Conservation (phyloP, 768 basidiomycete genomes). For the Boletus subcaerulescens region DNA sequence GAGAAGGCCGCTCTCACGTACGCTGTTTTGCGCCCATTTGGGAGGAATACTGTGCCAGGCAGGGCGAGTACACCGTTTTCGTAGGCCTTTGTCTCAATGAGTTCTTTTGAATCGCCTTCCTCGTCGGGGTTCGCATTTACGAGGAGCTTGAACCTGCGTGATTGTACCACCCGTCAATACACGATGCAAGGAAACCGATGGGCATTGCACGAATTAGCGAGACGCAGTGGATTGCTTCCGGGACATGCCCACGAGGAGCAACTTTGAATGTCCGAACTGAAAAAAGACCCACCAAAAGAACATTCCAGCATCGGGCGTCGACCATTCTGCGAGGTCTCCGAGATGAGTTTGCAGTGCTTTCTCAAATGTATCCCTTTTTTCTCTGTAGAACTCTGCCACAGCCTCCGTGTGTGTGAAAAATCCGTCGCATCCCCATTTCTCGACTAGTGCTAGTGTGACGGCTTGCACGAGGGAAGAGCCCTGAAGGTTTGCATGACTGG, state of each 20-base stretch:
- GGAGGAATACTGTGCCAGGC: slow-evolving; percentile 81
- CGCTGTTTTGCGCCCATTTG: slow-evolving; percentile 62
- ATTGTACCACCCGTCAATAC: slow-evolving; percentile 16
- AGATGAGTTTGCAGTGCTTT: slow-evolving; percentile 71
- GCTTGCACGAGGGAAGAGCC: slow-evolving; percentile 61
- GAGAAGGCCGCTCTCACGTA: slow-evolving; percentile 87
- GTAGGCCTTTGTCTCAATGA: slow-evolving; percentile 75
- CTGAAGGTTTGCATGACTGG: slow-evolving; percentile 65
- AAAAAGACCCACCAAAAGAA: slow-evolving; percentile 69
- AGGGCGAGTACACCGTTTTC: slow-evolving; percentile 85
- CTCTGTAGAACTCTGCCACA: slow-evolving; percentile 73
- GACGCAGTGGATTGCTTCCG: slow-evolving; percentile 7
- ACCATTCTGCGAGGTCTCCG: slow-evolving; percentile 73
- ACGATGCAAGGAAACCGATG: slow-evolving; percentile 8
- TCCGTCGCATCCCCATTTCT: slow-evolving; percentile 73
- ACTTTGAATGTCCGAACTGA: slow-evolving; percentile 9
- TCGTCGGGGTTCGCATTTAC: slow-evolving; percentile 34
- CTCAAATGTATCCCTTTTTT: slow-evolving; percentile 77
- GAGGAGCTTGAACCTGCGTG: slow-evolving; percentile 65
- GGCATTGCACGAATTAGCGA: background rate
- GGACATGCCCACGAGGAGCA: slow-evolving; percentile 3
- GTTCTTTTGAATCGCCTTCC: slow-evolving; percentile 64
- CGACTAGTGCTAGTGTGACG: slow-evolving; percentile 54
- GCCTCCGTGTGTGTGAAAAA: slow-evolving; percentile 64
- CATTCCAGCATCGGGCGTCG: slow-evolving; percentile 74